Evolutionary conservation across 345 rosid species (phyloP).

Genomic region (Acer campestre): DNA sequence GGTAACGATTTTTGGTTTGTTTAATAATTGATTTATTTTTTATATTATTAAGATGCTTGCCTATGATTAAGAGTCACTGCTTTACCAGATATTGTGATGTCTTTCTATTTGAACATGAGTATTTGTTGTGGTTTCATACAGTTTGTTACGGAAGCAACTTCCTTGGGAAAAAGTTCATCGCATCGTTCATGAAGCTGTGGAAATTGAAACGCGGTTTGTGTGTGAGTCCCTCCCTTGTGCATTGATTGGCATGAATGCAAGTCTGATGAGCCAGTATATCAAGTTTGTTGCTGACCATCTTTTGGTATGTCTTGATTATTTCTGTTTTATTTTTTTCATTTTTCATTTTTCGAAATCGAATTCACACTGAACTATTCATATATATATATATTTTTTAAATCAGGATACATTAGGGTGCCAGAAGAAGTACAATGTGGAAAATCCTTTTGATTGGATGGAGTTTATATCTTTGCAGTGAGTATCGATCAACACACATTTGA

Average conservation of each 20-base stretch:
- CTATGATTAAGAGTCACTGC: not conserved
- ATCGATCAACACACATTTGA: not conserved
- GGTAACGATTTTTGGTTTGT: slow-evolving; percentile 35
- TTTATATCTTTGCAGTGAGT: slow-evolving; percentile 93
- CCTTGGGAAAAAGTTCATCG: slow-evolving; percentile 58
- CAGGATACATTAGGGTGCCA: slow-evolving; percentile 75
- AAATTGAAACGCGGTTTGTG: slow-evolving; percentile 85
- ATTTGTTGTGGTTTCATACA: slow-evolving; percentile 25
- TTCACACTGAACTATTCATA: not conserved
- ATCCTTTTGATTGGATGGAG: slow-evolving; percentile 99
- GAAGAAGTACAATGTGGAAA: slow-evolving; percentile 64
- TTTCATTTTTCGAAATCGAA: not conserved
- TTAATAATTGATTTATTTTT: not conserved
- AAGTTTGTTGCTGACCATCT: slow-evolving; percentile 89
- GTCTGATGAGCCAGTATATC: slow-evolving; percentile 91
- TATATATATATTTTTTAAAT: not conserved
- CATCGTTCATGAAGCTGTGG: slow-evolving; percentile 80
- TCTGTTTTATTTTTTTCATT: not conserved
- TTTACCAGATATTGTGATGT: not conserved
- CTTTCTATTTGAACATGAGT: not conserved
- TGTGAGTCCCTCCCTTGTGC: slow-evolving; percentile 93
- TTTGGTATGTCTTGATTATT: slow-evolving; percentile 49
- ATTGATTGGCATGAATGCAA: slow-evolving; percentile 82
- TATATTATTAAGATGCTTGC: not conserved
- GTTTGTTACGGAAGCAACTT: slow-evolving; percentile 69